Evolutionary conservation across 2,329 filamentous ascomycete genomes (phyloP).

Genomic region (Neonectria hederae): DNA sequence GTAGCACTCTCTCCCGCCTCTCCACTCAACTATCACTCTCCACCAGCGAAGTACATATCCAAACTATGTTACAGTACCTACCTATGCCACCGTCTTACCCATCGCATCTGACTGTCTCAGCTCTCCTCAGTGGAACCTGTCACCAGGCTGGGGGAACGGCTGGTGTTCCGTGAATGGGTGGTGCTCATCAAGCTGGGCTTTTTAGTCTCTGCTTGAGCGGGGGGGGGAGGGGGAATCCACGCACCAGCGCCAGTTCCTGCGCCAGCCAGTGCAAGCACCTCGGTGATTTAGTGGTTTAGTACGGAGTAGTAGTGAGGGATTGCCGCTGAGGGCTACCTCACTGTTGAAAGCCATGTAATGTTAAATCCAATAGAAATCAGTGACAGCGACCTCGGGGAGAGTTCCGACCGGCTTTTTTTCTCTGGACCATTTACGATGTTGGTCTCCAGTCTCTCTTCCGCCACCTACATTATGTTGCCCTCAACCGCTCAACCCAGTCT

Average conservation of each 20-base stretch:
- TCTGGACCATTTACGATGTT: background rate
- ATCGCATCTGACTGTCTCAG: background rate
- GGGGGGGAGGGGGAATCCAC: constrained; percentile 11
- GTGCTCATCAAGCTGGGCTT: constrained; percentile 1
- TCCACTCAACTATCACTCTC: background rate
- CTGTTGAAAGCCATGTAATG: background rate
- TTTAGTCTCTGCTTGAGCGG: background rate
- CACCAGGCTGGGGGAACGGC: background rate
- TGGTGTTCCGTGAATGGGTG: constrained; percentile 4
- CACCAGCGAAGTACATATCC: background rate
- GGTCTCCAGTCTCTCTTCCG: background rate
- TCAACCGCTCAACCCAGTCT: background rate
- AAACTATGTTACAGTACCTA: too few species aligned
- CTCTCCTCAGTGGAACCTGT: background rate
- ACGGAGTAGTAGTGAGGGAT: background rate
- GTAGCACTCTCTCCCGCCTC: too few species aligned
- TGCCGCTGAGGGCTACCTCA: background rate
- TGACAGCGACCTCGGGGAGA: background rate
- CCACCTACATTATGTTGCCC: background rate
- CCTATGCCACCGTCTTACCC: background rate
- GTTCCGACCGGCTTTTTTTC: background rate
- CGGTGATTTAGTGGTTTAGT: background rate
- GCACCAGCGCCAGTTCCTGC: background rate
- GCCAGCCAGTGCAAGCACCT: background rate
- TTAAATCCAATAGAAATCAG: background rate